phyloP scores from a whole-genome alignment of 768 basidiomycete genomes.

The Lactarius akahatsu region DNA sequence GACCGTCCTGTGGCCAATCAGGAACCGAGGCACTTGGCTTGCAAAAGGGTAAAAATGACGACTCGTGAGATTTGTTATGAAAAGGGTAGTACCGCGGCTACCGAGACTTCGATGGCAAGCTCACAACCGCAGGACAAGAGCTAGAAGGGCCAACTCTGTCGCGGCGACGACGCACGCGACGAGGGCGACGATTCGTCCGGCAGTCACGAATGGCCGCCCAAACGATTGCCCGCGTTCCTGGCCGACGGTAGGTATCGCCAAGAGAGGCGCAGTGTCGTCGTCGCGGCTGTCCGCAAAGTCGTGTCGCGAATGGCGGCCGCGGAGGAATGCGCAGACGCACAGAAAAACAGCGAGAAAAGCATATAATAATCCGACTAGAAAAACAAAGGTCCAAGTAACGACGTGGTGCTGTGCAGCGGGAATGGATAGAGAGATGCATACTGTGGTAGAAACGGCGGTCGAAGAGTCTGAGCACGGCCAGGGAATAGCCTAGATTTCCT shows the following conservation, averaged over 20 bases:
- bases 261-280: conserved; percentile 29
- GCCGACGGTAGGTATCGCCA: conserved; percentile 55
- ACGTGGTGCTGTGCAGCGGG: not conserved
- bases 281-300: conserved; percentile 64
- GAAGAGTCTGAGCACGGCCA: conserved; percentile 78
- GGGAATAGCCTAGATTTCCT: conserved; percentile 67
- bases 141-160: conserved; percentile 65
- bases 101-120: not conserved
- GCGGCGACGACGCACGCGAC: conserved; percentile 59
- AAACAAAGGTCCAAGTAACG: conserved; percentile 3
- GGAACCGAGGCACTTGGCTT: not conserved
- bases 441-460: conserved; percentile 71
- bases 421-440: conserved; percentile 37
- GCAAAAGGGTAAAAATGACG: not conserved
- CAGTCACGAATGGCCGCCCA: conserved; percentile 76
- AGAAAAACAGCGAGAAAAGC: conserved; percentile 60
- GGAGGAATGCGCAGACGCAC: conserved; percentile 55
- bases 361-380: conserved; percentile 59
- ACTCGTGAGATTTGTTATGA: not conserved
- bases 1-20: not conserved
- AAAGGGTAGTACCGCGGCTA: too few species aligned
- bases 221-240: conserved; percentile 62
- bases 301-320: conserved; percentile 65
- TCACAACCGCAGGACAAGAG: conserved; percentile 48
- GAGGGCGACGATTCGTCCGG: conserved; percentile 70